These are phyloP conservation scores for Cerrena zonata DNA, from an alignment of 1,284 basidiomycete genomes.

Conservation along the genomic window DNA sequence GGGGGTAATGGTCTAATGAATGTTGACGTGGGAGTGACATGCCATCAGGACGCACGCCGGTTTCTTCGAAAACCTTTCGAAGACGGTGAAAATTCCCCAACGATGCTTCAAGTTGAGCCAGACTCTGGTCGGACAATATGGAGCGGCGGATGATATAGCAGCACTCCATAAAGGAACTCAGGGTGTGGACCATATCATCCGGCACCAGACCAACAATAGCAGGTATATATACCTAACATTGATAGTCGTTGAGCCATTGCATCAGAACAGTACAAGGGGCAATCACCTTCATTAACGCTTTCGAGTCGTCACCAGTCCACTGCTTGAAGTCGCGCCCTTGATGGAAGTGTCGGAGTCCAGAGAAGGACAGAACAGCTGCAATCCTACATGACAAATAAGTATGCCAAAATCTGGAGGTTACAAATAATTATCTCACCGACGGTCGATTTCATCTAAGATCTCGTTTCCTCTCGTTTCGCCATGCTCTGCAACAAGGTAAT, in stretches of 20 bases:
- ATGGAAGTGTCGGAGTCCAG: constrained; percentile 10
- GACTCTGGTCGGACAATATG: constrained; percentile 1
- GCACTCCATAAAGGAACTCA: constrained; percentile 17
- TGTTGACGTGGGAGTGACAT: constrained; percentile 18
- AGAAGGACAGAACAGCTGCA: constrained; percentile 6
- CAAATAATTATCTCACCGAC: constrained; percentile 18
- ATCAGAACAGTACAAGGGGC: neutral
- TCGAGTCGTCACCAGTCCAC: constrained; percentile 13
- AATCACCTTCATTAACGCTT: constrained; percentile 12
- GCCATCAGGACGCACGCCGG: constrained; percentile 6
- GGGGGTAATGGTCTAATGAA: constrained; percentile 12
- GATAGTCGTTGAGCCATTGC: neutral
- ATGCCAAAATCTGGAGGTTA: too few species aligned
- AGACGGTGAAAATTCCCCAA: neutral
- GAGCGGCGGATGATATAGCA: constrained; percentile 11
- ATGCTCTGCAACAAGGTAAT: constrained; percentile 17
- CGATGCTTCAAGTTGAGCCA: constrained; percentile 5
- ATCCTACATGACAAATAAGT: too few species aligned
- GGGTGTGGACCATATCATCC: constrained; percentile 12
- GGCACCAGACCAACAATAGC: constrained; percentile 21
- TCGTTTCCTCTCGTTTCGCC: constrained; percentile 13
- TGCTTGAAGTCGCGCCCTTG: constrained; percentile 11
- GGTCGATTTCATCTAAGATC: constrained; percentile 27
- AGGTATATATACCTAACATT: constrained; percentile 19
- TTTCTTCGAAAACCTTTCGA: neutral